Conservation (phyloP, 371 early-diverging fungal species). For the Spiromyces aspiralis region DNA sequence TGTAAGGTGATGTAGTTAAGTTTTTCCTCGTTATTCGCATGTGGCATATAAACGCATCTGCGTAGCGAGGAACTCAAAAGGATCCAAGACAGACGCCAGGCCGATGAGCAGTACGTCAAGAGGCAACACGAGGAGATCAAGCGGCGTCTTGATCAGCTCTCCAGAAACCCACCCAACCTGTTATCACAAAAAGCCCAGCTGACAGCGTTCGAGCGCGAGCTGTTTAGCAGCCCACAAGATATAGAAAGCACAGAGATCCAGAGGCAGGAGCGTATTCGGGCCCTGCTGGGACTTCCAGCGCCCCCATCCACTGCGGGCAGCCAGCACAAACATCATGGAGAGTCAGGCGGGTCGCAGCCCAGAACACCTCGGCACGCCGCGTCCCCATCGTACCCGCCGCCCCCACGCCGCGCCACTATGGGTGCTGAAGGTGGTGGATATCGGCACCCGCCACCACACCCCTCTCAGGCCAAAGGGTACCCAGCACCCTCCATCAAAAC, state of each 20-base stretch:
- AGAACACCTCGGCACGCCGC: conserved; percentile 14
- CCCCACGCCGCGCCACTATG: too few species aligned
- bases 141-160: not conserved
- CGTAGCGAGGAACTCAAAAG: not conserved
- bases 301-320: conserved; percentile 6
- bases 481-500: too few species aligned
- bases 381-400: conserved; percentile 13
- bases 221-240: not conserved
- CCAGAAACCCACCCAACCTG: not conserved
- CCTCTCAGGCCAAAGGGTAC: too few species aligned
- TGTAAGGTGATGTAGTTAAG: too few species aligned
- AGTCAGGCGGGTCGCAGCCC: conserved; percentile 18
- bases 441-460: too few species aligned
- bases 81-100: not conserved
- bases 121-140: not conserved
- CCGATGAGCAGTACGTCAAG: not conserved
- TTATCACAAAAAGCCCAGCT: not conserved
- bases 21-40: too few species aligned
- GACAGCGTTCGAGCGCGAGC: not conserved
- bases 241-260: not conserved
- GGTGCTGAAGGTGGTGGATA: too few species aligned
- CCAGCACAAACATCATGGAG: not conserved
- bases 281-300: conserved; percentile 18
- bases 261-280: conserved; percentile 6
- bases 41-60: too few species aligned